A percentile compares a stretch with the other conserved stretches of the same genome.
These are phyloP conservation scores for Primulina eburnea DNA, from an alignment of 257 asterid genomes.

Conservation along the genomic window DNA sequence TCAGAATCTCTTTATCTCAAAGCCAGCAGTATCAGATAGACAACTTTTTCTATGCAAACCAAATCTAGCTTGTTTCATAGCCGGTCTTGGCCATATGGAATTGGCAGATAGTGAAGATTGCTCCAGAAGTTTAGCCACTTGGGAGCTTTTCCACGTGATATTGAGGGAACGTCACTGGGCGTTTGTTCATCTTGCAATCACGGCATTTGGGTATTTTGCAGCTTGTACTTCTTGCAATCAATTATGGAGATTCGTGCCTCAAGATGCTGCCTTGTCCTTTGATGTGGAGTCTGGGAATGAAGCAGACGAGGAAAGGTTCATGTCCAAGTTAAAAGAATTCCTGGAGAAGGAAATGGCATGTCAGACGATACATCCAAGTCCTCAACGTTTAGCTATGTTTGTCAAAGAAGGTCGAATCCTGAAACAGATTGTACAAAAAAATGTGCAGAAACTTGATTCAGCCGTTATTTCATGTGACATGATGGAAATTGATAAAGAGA, in stretches of 20 bases:
- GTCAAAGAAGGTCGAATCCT: slow-evolving; percentile 56
- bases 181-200: slow-evolving; percentile 62
- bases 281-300: slow-evolving; percentile 67
- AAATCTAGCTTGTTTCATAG: slow-evolving; percentile 74
- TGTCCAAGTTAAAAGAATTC: slow-evolving; percentile 73
- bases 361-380: slow-evolving; percentile 29
- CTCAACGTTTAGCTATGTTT: slow-evolving; percentile 43
- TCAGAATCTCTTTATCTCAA: slow-evolving; percentile 66
- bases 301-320: slow-evolving; percentile 72
- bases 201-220: slow-evolving; percentile 85
- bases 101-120: slow-evolving; percentile 53
- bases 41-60: slow-evolving; percentile 64
- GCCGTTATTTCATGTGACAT: slow-evolving; percentile 34
- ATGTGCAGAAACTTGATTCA: slow-evolving; percentile 17
- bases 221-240: slow-evolving; percentile 67
- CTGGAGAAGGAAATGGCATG: slow-evolving; percentile 77
- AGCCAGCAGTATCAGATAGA: slow-evolving; percentile 39
- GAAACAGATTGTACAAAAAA: slow-evolving; percentile 33
- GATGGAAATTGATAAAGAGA: slow-evolving; percentile 69
- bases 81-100: slow-evolving; percentile 70
- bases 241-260: slow-evolving; percentile 89
- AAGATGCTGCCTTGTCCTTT: slow-evolving; percentile 82
- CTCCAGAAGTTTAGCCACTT: slow-evolving; percentile 56
- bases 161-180: slow-evolving; percentile 92
- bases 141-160: slow-evolving; percentile 79